Evolutionary conservation across 805 yeast species (phyloP), one percentile per base, ranked within the genome.

Genomic region (Candida pini): DNA sequence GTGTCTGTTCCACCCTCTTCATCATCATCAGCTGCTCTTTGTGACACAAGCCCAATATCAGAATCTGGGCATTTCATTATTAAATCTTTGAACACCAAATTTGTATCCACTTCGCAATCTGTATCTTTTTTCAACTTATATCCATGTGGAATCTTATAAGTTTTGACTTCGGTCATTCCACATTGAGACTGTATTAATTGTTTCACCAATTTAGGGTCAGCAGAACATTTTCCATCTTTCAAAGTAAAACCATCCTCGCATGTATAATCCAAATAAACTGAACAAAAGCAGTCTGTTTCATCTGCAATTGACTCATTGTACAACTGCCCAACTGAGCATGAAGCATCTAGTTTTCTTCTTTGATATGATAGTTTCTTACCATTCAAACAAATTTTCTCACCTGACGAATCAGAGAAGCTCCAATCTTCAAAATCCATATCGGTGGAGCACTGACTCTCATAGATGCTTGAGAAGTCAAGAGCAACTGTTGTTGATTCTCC

Each of bases 351-450:
- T 44, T 71, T 73, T 60, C 88, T 71, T 54, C 89, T 67, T 34
- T 45, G 55, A 50, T 71, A 76, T 35, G 60, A 66, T 46, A 73
- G 78, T 44, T 64, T 69, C 31, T 69, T 76, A n/a, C 90, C 92
- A 53, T 67, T 59, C 16, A 76, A 53, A 62, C 90, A 83, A 46
- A 25, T 6, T 10, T 31, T 27, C 15, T 13, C 14, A 5, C 31
- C 27, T 9, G 31, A 12, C 4, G 18, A 5, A 26, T 28, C 33
- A 5, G 20, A 23, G n/a, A 40, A 9, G 4, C 42, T 63, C 63
- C 81, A 69, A 4, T 62, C 63, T 51, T 83, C 92, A 44, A 76
- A 70, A 50, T 83, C 90, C 13, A 10, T 20, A 3, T 47, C 32
- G 3, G 37, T 53, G 5, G 33, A 35, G 36, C 66, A 62, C 26